Percentiles rank a stretch among this genome's conserved stretches.
These are phyloP conservation scores for Trichophyton verrucosum DNA, from an alignment of 2,329 filamentous ascomycete genomes.

Conservation along the genomic window DNA sequence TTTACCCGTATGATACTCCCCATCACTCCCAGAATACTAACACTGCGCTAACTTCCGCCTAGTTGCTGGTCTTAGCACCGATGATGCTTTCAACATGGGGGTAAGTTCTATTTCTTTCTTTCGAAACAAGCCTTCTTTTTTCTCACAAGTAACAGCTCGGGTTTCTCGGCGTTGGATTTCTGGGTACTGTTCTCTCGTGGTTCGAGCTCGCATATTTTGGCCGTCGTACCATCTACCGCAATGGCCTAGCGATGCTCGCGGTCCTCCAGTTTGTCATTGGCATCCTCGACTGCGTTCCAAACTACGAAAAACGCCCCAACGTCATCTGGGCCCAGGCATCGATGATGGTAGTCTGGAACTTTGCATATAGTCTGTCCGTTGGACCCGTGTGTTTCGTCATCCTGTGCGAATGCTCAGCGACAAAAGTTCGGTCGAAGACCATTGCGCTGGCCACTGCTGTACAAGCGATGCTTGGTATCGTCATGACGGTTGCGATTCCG, in stretches of 20 bases:
- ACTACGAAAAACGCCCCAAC: conserved; percentile 14
- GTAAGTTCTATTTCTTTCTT: conserved; percentile 14
- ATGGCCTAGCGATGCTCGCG: conserved; percentile 23
- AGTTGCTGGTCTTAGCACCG: conserved; percentile 20
- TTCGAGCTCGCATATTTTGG: conserved; percentile 23
- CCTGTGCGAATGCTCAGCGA: conserved; percentile 36
- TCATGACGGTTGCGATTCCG: conserved; percentile 30
- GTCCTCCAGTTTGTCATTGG: conserved; percentile 28
- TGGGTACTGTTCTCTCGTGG: conserved; percentile 29
- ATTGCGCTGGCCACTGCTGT: conserved; percentile 30
- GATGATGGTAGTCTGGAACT: conserved; percentile 28
- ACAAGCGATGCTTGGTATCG: conserved; percentile 29
- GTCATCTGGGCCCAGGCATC: conserved; percentile 25
- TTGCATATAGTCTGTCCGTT: conserved; percentile 31
- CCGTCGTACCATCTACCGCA: conserved; percentile 23
- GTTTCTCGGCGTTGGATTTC: conserved; percentile 27
- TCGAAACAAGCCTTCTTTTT: neutral
- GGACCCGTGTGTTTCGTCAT: conserved; percentile 36
- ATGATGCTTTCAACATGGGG: conserved; percentile 28
- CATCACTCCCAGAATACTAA: neutral
- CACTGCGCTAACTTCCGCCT: neutral
- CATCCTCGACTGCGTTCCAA: conserved; percentile 30
- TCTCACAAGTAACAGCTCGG: conserved; percentile 17
- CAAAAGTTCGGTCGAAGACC: conserved; percentile 35
- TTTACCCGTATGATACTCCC: conserved; percentile 14